Evolutionary conservation across 352 stramenopile species (phyloP), one percentile per base, ranked within the genome.

Genomic region (Globisporangium acanthophoron): DNA sequence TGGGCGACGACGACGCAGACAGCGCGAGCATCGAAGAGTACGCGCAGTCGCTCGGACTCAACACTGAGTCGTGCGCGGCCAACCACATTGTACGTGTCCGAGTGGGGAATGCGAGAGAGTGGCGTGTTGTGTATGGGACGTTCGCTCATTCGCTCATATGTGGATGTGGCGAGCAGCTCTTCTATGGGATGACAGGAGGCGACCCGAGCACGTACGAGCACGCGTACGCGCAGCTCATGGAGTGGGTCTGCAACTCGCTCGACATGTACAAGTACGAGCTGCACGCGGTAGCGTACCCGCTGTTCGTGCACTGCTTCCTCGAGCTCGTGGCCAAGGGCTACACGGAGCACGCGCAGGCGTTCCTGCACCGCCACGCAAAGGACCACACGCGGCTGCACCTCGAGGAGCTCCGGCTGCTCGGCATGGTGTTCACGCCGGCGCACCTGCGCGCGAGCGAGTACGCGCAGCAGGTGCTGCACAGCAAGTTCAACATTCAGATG

Each of bases 181-280:
- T 92, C 56, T 84, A 90, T 59, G 82, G 80, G 27, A 69, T 94
- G 37, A 80, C 76, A 1, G 64, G 66, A 11, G 81, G 79, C 20
- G 70, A 91, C 48, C 76, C 81, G 5, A 58, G 59, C 24, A 66
- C 69, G 24, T 94, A 90, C 59, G 70, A 80, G n/a, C 75, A 88
- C 6, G 78, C 80, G 56, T 94, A 92, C 62, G 56, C 56, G 18
- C 73, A 78, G 60, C 67, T 94, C n/a, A 49, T 89, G 43, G 77
- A 88, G 44, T 94, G 85, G 85, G 86, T 94, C 50, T 85, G 77
- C 66, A 92, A 91, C 62, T 88, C 85, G 61, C 65, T 94, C 13
- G 85, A 94, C 54, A 88, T 91, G 80, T 91, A 91, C 66, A 88
- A 88, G 55, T 88, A 82, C 64, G 85, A 94, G 62, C 65, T 94